Base-by-base conservation (phyloP, 1,139 yeast species). In the Saccharomyces hybrid region DNA sequence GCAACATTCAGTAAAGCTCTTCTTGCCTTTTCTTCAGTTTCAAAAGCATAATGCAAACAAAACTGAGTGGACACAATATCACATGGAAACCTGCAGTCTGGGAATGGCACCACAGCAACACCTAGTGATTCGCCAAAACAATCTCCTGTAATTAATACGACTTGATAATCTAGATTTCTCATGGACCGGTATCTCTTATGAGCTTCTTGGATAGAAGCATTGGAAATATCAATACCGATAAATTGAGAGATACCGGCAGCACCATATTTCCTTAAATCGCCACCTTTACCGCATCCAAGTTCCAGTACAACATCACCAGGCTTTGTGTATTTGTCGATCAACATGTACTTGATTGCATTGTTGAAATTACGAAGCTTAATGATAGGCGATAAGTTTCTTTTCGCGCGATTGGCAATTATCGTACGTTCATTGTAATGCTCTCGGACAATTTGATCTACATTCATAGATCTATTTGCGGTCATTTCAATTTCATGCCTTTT, bases 241-340 rank as follows among this genome's bases (percentile, higher is more conserved):
- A 87, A 87, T 55, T 90, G 93, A 30, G 81, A 79, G 3, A 88
- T 80, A 11, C 80, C 76, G 1, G 88, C 86, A 63, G 82, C 82
- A 54, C 84, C 88, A 83, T 96, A 91, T 70, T 93, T 93, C 64
- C 87, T 82, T 64, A 95, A 74, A 72, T 93, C 99, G 20, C 99
- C 99, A 49, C 99, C 99, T 70, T 93, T 95, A 14, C 99, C 99
- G 71, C 99, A 93, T 25, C 97, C 97, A 54, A 93, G 72, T 66
- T 93, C 99, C 42, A 93, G 74, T 1, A 87, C 88, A n/a, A 78
- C 76, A 34, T 79, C 80, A 2, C 77, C 75, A 7, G 75, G 75
- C 26, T 72, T 73, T 52, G 84, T 82, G 69, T 77, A 83, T 61
- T 84, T 84, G 53, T 86, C 85, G 54, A 93, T 81, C n/a, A 93